Base-by-base conservation (phyloP, 305 asterid genomes). In the Galium porrigens region DNA sequence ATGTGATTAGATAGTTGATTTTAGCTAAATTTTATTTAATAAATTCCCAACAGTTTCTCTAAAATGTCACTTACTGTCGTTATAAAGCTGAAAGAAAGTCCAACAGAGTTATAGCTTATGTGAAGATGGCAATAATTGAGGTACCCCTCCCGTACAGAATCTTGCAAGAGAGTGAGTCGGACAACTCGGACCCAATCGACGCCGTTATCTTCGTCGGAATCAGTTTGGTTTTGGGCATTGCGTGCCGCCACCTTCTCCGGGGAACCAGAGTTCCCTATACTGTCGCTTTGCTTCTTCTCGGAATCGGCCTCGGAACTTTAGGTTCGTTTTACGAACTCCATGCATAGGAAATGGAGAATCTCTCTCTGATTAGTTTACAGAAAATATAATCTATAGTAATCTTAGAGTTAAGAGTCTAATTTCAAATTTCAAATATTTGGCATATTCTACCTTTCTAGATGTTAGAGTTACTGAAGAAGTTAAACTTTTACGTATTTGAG, bases 261-360 rank as follows among this genome's bases (percentile, higher is more conserved):
- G 98, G 96, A 29, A 86, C 96, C 63, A 90, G 96, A 51, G 98
- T 91, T 58, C 96, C 98, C 46, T 91, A 91, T 76, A 88, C 96
- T 14, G 88, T 88, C 20, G 90, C 94, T 37, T 63, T 91, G 69
- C 98, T 91, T 32, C 61, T 91, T 76, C 74, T 91, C 55, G 96
- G 98, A 69, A 74, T 84, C 73, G 89, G 88, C 60, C 80, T 91
- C 18, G 96, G 98, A 37, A 81, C 89, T 71, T 64, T 88, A 79
- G 97, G 97, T 91, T 41, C 15, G 49, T 17, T 56, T 2, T 10
- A 20, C n/a, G 0, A 18, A 25, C 1, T 64, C 20, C 7, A 6
- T 29, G 15, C 3, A 9, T 6, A 17, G 6, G 36, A 41, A 8
- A 9, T 10, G 3, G 34, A 39, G 22, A 22, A 22, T 12, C 17